These are phyloP conservation scores for Lophiostoma macrostomum DNA, from an alignment of 495 filamentous ascomycete genomes.

Conservation along the genomic window DNA sequence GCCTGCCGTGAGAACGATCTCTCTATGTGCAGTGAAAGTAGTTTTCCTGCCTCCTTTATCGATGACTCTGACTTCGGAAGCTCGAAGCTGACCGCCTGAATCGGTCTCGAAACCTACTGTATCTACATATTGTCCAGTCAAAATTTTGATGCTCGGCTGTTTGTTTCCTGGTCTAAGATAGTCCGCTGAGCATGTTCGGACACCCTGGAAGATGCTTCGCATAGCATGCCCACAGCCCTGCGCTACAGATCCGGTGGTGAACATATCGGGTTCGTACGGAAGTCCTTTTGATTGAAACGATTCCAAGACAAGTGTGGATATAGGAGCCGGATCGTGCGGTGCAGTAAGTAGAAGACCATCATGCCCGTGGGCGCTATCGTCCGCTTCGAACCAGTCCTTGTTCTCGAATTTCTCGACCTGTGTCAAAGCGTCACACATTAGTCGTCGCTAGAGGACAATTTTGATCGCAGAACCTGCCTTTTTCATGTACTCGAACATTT, in stretches of 20 bases:
- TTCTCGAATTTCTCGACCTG: slow-evolving; percentile 53
- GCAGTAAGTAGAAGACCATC: slow-evolving; percentile 14
- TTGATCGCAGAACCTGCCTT: not conserved
- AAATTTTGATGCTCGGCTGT: slow-evolving; percentile 14
- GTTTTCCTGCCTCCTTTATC: not conserved
- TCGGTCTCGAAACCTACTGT: slow-evolving; percentile 4
- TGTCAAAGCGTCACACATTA: not conserved
- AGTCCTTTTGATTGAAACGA: slow-evolving; percentile 12
- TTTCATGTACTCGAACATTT: slow-evolving; percentile 45
- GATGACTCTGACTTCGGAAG: not conserved
- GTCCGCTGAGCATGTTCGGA: slow-evolving; percentile 11
- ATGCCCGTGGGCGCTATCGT: slow-evolving; percentile 42
- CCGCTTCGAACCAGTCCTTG: slow-evolving; percentile 38
- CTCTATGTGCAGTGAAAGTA: slow-evolving; percentile 9
- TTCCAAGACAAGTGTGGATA: slow-evolving; percentile 14
- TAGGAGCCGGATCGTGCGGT: slow-evolving; percentile 22
- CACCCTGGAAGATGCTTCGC: slow-evolving; percentile 10
- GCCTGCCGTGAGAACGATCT: slow-evolving; percentile 29
- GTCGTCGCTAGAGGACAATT: too few species aligned
- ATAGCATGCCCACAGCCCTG: slow-evolving; percentile 17
- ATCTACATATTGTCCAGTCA: slow-evolving; percentile 9
- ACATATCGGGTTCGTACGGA: slow-evolving; percentile 11
- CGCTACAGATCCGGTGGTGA: slow-evolving; percentile 35
- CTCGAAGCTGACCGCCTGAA: not conserved
- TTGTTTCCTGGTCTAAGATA: slow-evolving; percentile 10